Evolutionary conservation across 306 rosid species (phyloP), one percentile per base, ranked within the genome.

Genomic region (Vicia faba): DNA sequence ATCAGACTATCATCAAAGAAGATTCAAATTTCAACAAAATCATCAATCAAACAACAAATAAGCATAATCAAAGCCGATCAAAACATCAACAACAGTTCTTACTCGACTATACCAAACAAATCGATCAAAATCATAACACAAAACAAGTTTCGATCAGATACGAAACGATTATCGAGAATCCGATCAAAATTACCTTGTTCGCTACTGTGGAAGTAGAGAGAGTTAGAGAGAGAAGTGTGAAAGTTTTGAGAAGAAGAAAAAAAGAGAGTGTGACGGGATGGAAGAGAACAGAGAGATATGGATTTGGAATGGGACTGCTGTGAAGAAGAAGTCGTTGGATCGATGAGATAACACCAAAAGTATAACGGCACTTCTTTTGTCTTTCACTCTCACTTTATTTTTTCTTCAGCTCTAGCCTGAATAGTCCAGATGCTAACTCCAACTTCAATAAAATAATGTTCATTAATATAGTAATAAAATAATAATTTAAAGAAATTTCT

Each of bases 341-440:
- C 35, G 59, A 18, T 74, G 18, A 68, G 54, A 50, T 31, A 7
- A 11, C 40, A 12, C 80, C 50, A 55, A 55, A 69, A 46, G 46
- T 55, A 60, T 63, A 76, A 76, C 82, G 77, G 68, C 66, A 39
- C 69, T 39, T 44, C 14, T 51, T 72, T 74, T 77, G 65, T 77
- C 72, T 49, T 72, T 54, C 13, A 18, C 61, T 40, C 46, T 1
- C n/a, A n/a, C n/a, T n/a, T n/a, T n/a, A n/a, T n/a, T n/a, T n/a
- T 9, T 5, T 8, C 23, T 11, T 16, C 1, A 5, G 9, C 3
- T 20, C n/a, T 20, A 4, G n/a, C 50, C 50, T 33, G 9, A 33
- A 7, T 33, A 7, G 38, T 33, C 38, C 9, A 33, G 9, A 33
- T 0, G 7, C 9, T 6, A 33, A 33, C 9, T 33, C 38, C 9